Percentiles rank a stretch among this genome's conserved stretches.
These are phyloP conservation scores for Hypsizygus ulmarius DNA, from an alignment of 1,284 basidiomycete species.

Conservation along the genomic window DNA sequence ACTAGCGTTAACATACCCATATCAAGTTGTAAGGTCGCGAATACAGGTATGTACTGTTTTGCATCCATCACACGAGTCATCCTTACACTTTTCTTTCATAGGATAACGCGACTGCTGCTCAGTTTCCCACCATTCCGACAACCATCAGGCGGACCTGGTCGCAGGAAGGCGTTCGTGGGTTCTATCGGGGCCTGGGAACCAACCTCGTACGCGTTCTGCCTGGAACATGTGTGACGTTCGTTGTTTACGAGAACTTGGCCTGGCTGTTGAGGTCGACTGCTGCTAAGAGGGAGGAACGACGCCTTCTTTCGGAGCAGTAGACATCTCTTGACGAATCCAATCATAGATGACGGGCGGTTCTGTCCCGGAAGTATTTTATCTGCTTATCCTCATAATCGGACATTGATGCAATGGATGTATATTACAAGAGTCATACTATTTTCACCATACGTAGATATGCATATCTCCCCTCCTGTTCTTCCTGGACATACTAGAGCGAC, in stretches of 20 bases:
- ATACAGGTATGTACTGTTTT: constrained; percentile 67
- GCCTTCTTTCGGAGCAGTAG: constrained; percentile 6
- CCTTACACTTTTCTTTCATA: constrained; percentile 24
- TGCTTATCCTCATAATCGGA: constrained; percentile 1
- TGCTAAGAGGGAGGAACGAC: constrained; percentile 33
- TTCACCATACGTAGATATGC: not conserved
- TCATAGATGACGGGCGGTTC: not conserved
- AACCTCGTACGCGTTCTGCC: constrained; percentile 96
- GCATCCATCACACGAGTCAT: not conserved
- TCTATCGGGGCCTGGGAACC: constrained; percentile 95
- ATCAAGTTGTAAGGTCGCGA: constrained; percentile 94
- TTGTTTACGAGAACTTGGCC: constrained; percentile 95
- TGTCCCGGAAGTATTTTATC: constrained; percentile 8
- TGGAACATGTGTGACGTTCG: constrained; percentile 97
- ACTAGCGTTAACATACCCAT: constrained; percentile 89
- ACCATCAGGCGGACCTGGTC: constrained; percentile 81
- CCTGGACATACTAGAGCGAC: too few species aligned
- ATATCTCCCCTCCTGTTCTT: too few species aligned
- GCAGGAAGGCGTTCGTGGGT: constrained; percentile 80
- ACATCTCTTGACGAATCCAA: not conserved
- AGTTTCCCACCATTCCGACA: constrained; percentile 80
- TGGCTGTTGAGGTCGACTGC: constrained; percentile 75
- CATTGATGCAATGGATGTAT: too few species aligned
- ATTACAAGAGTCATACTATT: too few species aligned
- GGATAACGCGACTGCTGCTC: constrained; percentile 59